Evolutionary conservation across 352 stramenopile species (phyloP), one percentile per base, ranked within the genome.

Genomic region (Phytophthora capsici): DNA sequence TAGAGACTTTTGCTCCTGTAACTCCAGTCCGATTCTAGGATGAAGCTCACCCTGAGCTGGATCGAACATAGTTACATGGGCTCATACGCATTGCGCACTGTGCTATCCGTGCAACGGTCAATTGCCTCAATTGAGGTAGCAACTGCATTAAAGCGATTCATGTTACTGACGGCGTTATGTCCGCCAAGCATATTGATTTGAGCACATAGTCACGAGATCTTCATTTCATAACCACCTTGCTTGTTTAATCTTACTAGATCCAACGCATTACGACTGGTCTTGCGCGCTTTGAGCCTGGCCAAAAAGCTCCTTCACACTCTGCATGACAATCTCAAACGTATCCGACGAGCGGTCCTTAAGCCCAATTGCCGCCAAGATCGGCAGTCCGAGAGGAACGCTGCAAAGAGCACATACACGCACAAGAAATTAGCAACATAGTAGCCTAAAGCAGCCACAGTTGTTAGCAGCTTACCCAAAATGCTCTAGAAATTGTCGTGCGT

Each of bases 401-500:
- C 9, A 61, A 8, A 26, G 2, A 8, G 26, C 1, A 53, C 1
- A 48, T 28, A n/a, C 36, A 46, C 4, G 23, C 2, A 19, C 46
- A 56, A 6, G 17, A 8, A 19, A 30, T 60, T 17, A 63, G 50
- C 16, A 3, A 25, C 10, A 47, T 16, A 19, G 44, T 10, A 52
- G 3, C 49, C 25, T 19, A 49, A 7, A 26, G 13, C 19, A 58
- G 26, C 6, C 23, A 6, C 7, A 59, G 16, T 12, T 14, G 19
- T 6, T 9, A 61, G 37, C 10, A 26, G 75, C 62, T 28, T 78
- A 95, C 87, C 87, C 86, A 57, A 95, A 93, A 26, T 93, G 84
- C 66, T 95, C 87, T 28, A 93, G 74, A 55, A 95, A 85, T 45
- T 95, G 87, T 26, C 87, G 83, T 28, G 78, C 80, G 52, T 95